Base-by-base conservation (phyloP, 345 rosid genomes). In the Adansonia digitata region DNA sequence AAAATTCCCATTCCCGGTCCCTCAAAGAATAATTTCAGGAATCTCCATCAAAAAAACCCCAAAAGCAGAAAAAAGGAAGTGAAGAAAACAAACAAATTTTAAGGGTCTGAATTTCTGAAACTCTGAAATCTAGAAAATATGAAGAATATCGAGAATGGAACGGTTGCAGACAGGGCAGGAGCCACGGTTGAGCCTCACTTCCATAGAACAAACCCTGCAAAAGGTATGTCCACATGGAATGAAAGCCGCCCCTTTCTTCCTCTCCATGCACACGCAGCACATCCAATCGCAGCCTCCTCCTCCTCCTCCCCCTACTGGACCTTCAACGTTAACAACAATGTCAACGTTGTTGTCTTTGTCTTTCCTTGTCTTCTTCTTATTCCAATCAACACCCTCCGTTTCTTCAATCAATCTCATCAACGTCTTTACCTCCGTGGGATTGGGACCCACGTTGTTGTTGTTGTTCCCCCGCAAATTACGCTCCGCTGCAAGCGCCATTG, bases 221-320 rank as follows among this genome's bases (percentile, higher is more conserved):
- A 83, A 89, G 14, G 91, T 61, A 79, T 94, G 98, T 0, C 98
- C 98, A 74, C 98, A 94, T 10, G 98, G 98, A 72, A 94, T 88
- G 77, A 94, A 90, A 22, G 98, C 98, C 57, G 97, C 96, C 15
- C 92, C 97, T 81, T 94, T 94, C 71, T 78, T 83, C 73, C 94
- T 92, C 75, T 90, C 97, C 97, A 90, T 94, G 88, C 98, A 94
- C 77, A 94, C 93, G 84, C 98, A 90, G 82, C 97, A 94, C 89
- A 84, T 10, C 67, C 84, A 83, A 74, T 91, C 93, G 26, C 42
- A 11, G 14, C 85, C 77, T 59, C 69, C 75, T 14, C 60, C 83
- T 4, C 40, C 81, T 22, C 51, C 86, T 57, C 5, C 74, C 17
- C 77, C n/a, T n/a, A n/a, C 80, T 56, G n/a, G 10, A 69, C 18